phyloP scores from a whole-genome alignment of 768 basidiomycete species.

The Boletus subcaerulescens region DNA sequence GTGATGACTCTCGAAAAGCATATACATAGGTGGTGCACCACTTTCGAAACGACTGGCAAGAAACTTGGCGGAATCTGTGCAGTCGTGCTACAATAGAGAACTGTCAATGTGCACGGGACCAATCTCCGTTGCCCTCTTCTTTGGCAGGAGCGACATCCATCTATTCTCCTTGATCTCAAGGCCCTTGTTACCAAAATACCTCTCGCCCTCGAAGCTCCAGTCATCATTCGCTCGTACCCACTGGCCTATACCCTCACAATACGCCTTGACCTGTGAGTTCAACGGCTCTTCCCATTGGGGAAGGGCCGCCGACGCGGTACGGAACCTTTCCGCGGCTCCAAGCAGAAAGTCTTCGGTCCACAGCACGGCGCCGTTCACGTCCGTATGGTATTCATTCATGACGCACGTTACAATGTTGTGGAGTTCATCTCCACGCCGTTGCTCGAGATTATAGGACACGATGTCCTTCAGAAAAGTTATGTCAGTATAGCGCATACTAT shows the following conservation, averaged over 20 bases:
- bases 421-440: conserved; percentile 24
- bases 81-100: background rate
- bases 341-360: conserved; percentile 10
- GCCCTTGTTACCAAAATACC: conserved; percentile 41
- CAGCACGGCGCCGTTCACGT: conserved; percentile 17
- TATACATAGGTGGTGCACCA: too few relatives aligned
- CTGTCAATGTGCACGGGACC: conserved; percentile 15
- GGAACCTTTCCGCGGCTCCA: conserved; percentile 5
- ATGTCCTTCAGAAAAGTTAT: conserved; percentile 22
- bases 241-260: conserved; percentile 46
- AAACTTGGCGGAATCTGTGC: too few relatives aligned
- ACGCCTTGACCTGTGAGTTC: conserved; percentile 41
- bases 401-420: conserved; percentile 49
- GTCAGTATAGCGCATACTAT: background rate
- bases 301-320: conserved; percentile 10
- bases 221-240: conserved; percentile 49
- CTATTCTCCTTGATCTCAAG: conserved; percentile 30
- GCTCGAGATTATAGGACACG: conserved; percentile 32
- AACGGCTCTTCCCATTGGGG: conserved; percentile 42
- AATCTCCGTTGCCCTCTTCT: background rate
- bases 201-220: conserved; percentile 49
- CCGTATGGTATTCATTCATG: conserved; percentile 39
- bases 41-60: too few relatives aligned
- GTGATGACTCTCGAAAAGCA: too few relatives aligned
- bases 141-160: conserved; percentile 32